phyloP scores from a whole-genome alignment of 2,329 filamentous ascomycete species.

The Aspergillus sclerotialis region DNA sequence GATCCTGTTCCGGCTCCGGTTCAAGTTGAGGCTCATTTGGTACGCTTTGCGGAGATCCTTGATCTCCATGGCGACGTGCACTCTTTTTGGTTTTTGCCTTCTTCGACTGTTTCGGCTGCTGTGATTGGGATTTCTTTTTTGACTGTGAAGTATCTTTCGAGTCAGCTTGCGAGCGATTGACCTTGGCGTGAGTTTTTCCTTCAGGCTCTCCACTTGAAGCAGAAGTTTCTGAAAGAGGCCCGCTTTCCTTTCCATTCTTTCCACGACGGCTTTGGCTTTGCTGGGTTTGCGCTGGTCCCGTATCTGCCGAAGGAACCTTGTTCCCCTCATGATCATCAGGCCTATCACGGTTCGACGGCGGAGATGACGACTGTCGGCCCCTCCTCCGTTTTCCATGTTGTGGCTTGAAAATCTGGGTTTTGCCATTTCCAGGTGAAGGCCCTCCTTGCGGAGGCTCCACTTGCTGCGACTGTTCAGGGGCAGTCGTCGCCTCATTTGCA shows the following conservation, averaged over 20 bases:
- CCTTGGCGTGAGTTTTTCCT: too few relatives aligned
- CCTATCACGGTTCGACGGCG: background rate
- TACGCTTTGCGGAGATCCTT: background rate
- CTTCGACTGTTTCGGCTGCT: too few relatives aligned
- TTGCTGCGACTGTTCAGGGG: background rate
- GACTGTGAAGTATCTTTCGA: background rate
- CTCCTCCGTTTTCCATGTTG: constrained; percentile 5
- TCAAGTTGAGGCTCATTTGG: constrained; percentile 6
- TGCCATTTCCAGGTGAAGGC: background rate
- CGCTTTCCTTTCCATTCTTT: constrained; percentile 6
- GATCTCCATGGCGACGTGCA: background rate
- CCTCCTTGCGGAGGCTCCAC: background rate
- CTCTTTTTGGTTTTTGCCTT: background rate
- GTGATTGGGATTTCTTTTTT: background rate
- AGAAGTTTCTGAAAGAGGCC: constrained; percentile 2
- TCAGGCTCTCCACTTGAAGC: constrained; percentile 1
- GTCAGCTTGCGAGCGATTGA: background rate
- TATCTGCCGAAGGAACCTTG: too few relatives aligned
- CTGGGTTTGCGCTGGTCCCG: background rate
- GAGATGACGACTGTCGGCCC: constrained; percentile 6
- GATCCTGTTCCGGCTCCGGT: constrained; percentile 6
- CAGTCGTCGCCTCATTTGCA: too few relatives aligned
- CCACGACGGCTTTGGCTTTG: background rate
- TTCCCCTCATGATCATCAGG: background rate
- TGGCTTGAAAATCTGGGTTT: background rate